Conservation (phyloP, 352 stramenopile genomes). For the Globisporangium iwayamae region DNA sequence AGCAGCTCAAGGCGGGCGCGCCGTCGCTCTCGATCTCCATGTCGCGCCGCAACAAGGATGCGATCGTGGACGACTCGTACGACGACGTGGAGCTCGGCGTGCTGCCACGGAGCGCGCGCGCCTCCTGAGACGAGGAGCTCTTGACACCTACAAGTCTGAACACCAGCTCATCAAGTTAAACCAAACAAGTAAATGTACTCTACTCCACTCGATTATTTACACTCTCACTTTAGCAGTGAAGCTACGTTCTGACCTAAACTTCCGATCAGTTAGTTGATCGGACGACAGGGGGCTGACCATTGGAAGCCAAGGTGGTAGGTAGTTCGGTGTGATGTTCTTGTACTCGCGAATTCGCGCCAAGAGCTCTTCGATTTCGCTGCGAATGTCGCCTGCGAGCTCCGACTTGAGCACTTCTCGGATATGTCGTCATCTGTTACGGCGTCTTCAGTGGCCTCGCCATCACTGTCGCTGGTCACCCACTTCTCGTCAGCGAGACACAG, state of each 20-base stretch:
- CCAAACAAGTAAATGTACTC: constrained; percentile 6
- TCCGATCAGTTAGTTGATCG: too few relatives aligned
- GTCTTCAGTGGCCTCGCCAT: constrained; percentile 30
- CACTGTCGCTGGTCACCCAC: constrained; percentile 20
- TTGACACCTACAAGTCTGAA: too few relatives aligned
- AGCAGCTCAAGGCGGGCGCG: constrained; percentile 24
- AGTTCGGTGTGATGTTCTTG: constrained; percentile 36
- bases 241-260: too few relatives aligned
- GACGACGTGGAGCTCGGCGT: constrained; percentile 58
- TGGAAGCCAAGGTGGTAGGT: constrained; percentile 33
- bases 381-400: constrained; percentile 32
- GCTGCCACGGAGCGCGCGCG: constrained; percentile 40
- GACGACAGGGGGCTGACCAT: too few relatives aligned
- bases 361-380: constrained; percentile 36
- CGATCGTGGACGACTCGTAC: constrained; percentile 48
- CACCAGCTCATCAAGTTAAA: too few relatives aligned
- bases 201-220: too few relatives aligned
- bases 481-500: constrained; percentile 32
- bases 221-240: too few relatives aligned
- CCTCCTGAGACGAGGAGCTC: constrained; percentile 20
- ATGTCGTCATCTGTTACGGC: constrained; percentile 33
- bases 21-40: constrained; percentile 41
- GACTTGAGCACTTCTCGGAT: constrained; percentile 31
- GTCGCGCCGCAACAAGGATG: constrained; percentile 33
- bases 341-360: constrained; percentile 33